Evolutionary conservation across 2,329 filamentous ascomycete genomes (phyloP).

Genomic region (Ustilaginoidea virens): DNA sequence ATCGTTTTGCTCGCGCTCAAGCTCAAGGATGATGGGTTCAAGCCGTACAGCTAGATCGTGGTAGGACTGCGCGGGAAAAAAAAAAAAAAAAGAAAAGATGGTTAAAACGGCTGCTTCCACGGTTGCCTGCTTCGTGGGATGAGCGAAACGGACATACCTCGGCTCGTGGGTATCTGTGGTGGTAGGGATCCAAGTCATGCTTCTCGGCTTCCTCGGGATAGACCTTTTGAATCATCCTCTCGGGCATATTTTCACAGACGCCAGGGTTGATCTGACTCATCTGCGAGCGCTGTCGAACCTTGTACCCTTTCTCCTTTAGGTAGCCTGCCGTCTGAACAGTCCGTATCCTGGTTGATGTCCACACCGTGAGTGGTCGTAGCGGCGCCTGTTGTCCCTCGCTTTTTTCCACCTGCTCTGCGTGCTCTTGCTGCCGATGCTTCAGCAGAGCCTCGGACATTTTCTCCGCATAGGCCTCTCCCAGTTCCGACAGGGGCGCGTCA

Average conservation of each 20-base stretch:
- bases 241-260: conserved; percentile 86
- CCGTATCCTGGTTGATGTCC: conserved; percentile 83
- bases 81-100: too few relatives aligned
- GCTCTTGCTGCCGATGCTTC: conserved; percentile 71
- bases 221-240: conserved; percentile 60
- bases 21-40: conserved; percentile 92
- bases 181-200: conserved; percentile 89
- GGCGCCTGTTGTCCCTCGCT: conserved; percentile 48
- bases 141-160: conserved; percentile 49
- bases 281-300: conserved; percentile 80
- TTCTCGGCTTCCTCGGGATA: conserved; percentile 87
- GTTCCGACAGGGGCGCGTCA: conserved; percentile 68
- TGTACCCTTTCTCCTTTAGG: conserved; percentile 66
- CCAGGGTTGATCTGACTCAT: conserved; percentile 97
- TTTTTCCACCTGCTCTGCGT: conserved; percentile 48
- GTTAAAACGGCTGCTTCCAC: too few relatives aligned
- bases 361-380: conserved; percentile 71
- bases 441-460: conserved; percentile 78
- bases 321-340: conserved; percentile 82
- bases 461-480: conserved; percentile 65
- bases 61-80: conserved; percentile 82
- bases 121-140: too few relatives aligned
- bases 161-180: conserved; percentile 87
- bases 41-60: conserved; percentile 96
- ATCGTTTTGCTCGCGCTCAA: conserved; percentile 93